Conservation (phyloP, 176 grass and related monocot genomes). For the Metroxylon sagu region DNA sequence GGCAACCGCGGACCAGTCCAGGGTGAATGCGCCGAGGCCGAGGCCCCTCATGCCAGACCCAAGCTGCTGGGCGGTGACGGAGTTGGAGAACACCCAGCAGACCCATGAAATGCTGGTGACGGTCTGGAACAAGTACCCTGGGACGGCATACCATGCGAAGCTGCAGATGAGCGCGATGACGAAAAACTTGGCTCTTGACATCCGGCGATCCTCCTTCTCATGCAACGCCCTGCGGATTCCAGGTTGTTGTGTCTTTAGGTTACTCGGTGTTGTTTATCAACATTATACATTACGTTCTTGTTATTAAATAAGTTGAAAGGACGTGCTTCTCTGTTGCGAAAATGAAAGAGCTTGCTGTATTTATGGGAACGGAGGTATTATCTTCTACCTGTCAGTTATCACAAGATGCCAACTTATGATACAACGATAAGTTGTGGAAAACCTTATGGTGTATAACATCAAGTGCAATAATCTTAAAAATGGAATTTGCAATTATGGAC, state of each 20-base stretch:
- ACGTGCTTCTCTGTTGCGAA: too few relatives aligned
- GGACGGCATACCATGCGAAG: slow-evolving; percentile 62
- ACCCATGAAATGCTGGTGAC: slow-evolving; percentile 69
- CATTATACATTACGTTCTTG: not conserved
- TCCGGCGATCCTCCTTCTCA: slow-evolving; percentile 54
- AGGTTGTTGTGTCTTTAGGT: not conserved
- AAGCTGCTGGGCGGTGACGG: slow-evolving; percentile 71
- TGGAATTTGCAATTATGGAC: too few relatives aligned
- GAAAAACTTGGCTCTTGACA: slow-evolving; percentile 83
- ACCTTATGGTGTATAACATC: too few relatives aligned
- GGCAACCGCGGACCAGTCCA: slow-evolving; percentile 62
- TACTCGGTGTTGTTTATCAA: not conserved
- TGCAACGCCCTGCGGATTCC: slow-evolving; percentile 54
- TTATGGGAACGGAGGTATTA: too few relatives aligned
- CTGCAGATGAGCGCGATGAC: slow-evolving; percentile 72
- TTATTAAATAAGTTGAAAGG: not conserved
- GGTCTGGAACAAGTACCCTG: slow-evolving; percentile 68
- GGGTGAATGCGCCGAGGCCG: slow-evolving; percentile 58
- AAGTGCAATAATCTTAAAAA: too few relatives aligned
- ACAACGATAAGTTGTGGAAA: too few relatives aligned
- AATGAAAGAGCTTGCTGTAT: too few relatives aligned
- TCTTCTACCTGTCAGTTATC: too few relatives aligned
- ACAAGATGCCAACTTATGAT: too few relatives aligned
- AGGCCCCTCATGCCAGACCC: slow-evolving; percentile 75
- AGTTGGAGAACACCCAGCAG: slow-evolving; percentile 71